phyloP scores from a whole-genome alignment of 192 early-diverging fungal genomes.

The Dissophora ornata region DNA sequence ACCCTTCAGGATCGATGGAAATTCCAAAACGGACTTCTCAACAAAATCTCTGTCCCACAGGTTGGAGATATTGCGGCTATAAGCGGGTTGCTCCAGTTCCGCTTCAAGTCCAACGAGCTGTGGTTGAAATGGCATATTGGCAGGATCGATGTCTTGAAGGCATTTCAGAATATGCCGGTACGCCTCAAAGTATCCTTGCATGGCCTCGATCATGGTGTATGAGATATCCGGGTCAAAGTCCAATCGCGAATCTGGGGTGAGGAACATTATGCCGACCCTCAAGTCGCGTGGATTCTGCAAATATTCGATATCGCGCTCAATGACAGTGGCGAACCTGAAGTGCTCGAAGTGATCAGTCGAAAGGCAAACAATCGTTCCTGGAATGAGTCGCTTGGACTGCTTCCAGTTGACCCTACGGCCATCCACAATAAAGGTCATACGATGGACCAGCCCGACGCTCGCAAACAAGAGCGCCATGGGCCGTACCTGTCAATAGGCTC shows the following conservation, averaged over 20 bases:
- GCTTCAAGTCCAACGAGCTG: conserved; percentile 56
- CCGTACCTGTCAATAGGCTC: conserved; percentile 48
- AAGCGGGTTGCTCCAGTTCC: conserved; percentile 51
- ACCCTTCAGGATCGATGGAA: conserved; percentile 20
- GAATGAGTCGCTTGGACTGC: conserved; percentile 63
- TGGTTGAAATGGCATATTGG: conserved; percentile 52
- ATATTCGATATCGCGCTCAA: conserved; percentile 49
- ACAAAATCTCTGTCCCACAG: conserved; percentile 21
- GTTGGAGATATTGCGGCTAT: conserved; percentile 13
- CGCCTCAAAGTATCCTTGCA: conserved; percentile 57
- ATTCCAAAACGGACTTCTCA: conserved; percentile 6
- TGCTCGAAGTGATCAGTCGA: conserved; percentile 62
- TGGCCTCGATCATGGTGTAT: conserved; percentile 55
- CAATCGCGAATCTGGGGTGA: conserved; percentile 8
- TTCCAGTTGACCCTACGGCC: conserved; percentile 59
- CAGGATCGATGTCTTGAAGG: conserved; percentile 54
- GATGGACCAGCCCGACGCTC: conserved; percentile 52
- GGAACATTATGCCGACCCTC: conserved; percentile 53
- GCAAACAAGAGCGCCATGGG: conserved; percentile 59
- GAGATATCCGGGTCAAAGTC: conserved; percentile 42
- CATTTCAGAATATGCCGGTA: conserved; percentile 63
- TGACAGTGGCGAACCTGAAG: conserved; percentile 60
- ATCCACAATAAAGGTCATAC: conserved; percentile 60
- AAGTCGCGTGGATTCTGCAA: conserved; percentile 39
- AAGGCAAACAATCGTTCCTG: conserved; percentile 65